phyloP scores from a whole-genome alignment of 495 filamentous ascomycete species.

The Coniosporium apollinis region DNA sequence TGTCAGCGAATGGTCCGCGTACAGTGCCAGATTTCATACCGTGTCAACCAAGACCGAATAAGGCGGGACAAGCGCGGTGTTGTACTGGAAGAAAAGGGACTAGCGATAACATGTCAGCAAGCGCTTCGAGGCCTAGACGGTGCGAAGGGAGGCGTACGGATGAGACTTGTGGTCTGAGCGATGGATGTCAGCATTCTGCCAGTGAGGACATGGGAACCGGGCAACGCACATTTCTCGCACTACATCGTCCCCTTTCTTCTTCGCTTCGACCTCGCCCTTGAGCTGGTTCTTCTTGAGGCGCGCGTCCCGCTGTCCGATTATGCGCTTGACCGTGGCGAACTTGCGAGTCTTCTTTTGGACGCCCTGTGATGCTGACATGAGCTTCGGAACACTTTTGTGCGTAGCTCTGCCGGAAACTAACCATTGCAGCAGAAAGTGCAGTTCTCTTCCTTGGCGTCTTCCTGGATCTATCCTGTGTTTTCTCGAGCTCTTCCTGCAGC shows the following conservation, averaged over 20 bases:
- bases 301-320: constrained; percentile 33
- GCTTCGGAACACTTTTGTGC: too few species aligned
- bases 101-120: too few species aligned
- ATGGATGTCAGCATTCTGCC: too few species aligned
- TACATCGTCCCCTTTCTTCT: constrained; percentile 31
- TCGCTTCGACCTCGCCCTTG: constrained; percentile 31
- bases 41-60: constrained; percentile 73
- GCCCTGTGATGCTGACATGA: constrained; percentile 30
- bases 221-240: constrained; percentile 47
- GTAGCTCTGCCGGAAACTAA: too few species aligned
- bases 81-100: constrained; percentile 86
- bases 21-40: too few species aligned
- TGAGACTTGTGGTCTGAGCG: constrained; percentile 22
- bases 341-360: constrained; percentile 32
- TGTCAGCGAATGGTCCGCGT: too few species aligned
- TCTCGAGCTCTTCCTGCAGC: too few species aligned
- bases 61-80: constrained; percentile 77
- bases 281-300: constrained; percentile 36
- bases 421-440: too few species aligned
- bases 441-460: too few species aligned
- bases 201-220: constrained; percentile 88
- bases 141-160: too few species aligned
- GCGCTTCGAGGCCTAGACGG: too few species aligned
- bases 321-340: constrained; percentile 31
- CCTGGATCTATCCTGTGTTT: too few species aligned